Percentiles rank a stretch among this genome's conserved stretches.
phyloP scores from a whole-genome alignment of 371 early-diverging fungal species.

The Mortierella sp. region DNA sequence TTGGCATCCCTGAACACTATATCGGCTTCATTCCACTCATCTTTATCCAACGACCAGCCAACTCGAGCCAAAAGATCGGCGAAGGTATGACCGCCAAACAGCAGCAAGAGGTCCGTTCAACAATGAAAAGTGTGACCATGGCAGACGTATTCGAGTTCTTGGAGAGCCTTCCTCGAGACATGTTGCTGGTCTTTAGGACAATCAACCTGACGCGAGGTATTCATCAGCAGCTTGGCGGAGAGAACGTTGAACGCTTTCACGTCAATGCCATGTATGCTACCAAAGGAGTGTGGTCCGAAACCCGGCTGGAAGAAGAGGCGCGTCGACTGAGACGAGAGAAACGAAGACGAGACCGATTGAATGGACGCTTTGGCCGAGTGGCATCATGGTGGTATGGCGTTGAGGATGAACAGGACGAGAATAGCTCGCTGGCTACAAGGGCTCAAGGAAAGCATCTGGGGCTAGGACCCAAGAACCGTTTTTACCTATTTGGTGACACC shows the following conservation, averaged over 20 bases:
- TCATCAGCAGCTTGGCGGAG: constrained; percentile 57
- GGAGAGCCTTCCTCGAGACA: constrained; percentile 57
- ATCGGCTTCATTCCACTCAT: constrained; percentile 50
- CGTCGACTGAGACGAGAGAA: constrained; percentile 28
- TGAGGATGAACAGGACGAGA: constrained; percentile 39
- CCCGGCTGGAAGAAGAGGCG: constrained; percentile 43
- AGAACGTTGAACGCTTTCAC: constrained; percentile 55
- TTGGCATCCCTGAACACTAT: constrained; percentile 50
- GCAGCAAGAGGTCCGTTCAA: constrained; percentile 24
- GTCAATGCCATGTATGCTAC: constrained; percentile 56
- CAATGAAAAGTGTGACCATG: constrained; percentile 53
- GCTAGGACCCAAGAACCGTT: constrained; percentile 48
- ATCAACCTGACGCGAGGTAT: constrained; percentile 57
- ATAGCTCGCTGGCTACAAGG: constrained; percentile 35
- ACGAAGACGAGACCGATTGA: constrained; percentile 27
- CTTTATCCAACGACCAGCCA: constrained; percentile 50
- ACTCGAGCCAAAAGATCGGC: constrained; percentile 46
- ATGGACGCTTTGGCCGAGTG: constrained; percentile 35
- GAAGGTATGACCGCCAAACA: constrained; percentile 53
- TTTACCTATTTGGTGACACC: constrained; percentile 55
- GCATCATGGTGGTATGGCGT: constrained; percentile 48
- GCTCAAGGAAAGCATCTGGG: constrained; percentile 33
- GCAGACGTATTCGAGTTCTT: constrained; percentile 56
- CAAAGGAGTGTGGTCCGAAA: constrained; percentile 58
- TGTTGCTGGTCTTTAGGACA: constrained; percentile 58